Evolutionary conservation across 768 basidiomycete genomes (phyloP).

Genomic region (Collybiopsis luxurians): DNA sequence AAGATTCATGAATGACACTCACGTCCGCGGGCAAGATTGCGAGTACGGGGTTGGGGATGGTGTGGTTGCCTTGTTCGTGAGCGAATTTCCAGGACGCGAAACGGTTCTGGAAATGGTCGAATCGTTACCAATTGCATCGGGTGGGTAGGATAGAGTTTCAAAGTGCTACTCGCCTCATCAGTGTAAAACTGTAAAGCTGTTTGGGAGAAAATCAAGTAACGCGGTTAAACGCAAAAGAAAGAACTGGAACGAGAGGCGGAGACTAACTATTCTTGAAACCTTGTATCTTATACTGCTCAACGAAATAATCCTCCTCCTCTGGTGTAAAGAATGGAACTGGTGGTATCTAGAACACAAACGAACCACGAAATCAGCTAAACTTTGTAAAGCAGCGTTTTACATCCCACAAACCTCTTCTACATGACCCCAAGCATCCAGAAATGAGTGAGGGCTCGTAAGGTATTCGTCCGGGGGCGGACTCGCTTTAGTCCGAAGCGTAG

Average conservation of each 20-base stretch:
- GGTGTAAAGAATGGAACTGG: conserved; percentile 57
- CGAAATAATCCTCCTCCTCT: conserved; percentile 69
- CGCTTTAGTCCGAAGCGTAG: conserved; percentile 47
- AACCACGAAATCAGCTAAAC: neutral
- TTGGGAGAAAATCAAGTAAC: conserved; percentile 16
- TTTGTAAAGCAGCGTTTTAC: neutral
- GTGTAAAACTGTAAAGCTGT: conserved; percentile 69
- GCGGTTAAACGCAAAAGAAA: neutral
- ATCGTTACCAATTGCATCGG: neutral
- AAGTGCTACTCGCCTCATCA: conserved; percentile 41
- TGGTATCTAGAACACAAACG: conserved; percentile 42
- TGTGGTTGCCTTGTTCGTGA: conserved; percentile 43
- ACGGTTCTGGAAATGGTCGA: conserved; percentile 33
- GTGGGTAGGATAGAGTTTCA: neutral
- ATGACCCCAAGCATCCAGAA: conserved; percentile 50
- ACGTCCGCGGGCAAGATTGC: conserved; percentile 40
- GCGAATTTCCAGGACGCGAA: conserved; percentile 35
- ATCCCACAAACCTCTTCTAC: conserved; percentile 34
- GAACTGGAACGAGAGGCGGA: conserved; percentile 27
- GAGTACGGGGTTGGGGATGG: conserved; percentile 41
- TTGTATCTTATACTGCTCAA: conserved; percentile 55
- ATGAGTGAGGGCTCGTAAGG: conserved; percentile 47
- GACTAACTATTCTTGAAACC: conserved; percentile 65
- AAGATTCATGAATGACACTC: conserved; percentile 10
- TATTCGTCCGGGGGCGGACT: conserved; percentile 58